These are phyloP conservation scores for Chrysophaeum taylorii DNA, from an alignment of 352 stramenopile genomes.

Conservation along the genomic window DNA sequence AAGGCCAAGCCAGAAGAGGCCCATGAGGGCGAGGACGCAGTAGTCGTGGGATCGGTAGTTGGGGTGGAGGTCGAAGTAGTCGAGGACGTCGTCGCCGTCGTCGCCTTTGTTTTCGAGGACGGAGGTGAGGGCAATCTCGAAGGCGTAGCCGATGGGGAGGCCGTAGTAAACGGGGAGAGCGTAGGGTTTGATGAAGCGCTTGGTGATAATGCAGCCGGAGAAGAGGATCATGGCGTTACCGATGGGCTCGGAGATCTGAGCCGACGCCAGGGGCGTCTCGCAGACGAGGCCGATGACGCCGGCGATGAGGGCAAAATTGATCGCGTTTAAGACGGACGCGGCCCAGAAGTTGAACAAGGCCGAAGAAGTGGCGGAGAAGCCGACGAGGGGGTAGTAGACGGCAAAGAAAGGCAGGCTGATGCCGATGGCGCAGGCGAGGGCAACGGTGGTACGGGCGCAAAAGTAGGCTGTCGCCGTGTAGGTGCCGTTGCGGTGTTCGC, in stretches of 20 bases:
- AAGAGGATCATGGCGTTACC: not conserved
- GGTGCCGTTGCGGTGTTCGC: not conserved
- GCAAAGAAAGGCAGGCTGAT: too few relatives aligned
- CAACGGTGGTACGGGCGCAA: not conserved
- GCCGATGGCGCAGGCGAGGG: too few relatives aligned
- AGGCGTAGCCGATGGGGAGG: not conserved
- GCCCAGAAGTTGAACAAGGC: too few relatives aligned
- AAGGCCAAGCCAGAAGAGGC: not conserved
- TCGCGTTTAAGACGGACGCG: too few relatives aligned
- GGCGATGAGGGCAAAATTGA: too few relatives aligned
- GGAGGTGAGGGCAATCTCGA: not conserved
- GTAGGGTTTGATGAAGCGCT: not conserved
- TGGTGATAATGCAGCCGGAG: not conserved
- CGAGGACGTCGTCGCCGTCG: not conserved
- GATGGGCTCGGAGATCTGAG: not conserved
- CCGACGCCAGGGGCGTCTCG: not conserved
- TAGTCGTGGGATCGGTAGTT: not conserved
- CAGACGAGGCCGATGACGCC: not conserved
- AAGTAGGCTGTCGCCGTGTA: not conserved
- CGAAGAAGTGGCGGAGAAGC: too few relatives aligned
- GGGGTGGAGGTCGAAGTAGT: not conserved
- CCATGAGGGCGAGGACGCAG: not conserved
- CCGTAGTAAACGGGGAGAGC: not conserved
- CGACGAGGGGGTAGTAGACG: too few relatives aligned
- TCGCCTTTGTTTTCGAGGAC: not conserved